Conservation (phyloP, 495 filamentous ascomycete species). For the Penicillium samsonianum region DNA sequence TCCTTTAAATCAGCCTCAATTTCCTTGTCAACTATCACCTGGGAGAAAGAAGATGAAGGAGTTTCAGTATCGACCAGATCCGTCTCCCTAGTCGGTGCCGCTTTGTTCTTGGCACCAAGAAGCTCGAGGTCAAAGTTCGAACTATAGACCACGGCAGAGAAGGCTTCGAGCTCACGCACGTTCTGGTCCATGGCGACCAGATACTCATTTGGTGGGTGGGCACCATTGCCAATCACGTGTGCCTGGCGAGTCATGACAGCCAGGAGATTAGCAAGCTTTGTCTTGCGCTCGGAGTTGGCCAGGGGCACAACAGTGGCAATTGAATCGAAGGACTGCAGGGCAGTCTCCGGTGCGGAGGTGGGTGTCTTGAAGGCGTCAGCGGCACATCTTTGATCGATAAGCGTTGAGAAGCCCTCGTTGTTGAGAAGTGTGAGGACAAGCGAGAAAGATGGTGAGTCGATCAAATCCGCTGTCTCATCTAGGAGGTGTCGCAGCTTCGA, state of each 20-base stretch:
- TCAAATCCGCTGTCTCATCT: constrained; percentile 92
- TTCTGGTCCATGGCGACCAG: constrained; percentile 73
- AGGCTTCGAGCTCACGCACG: constrained; percentile 86
- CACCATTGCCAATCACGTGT: constrained; percentile 82
- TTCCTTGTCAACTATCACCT: constrained; percentile 32
- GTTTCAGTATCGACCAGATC: constrained; percentile 20
- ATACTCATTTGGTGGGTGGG: constrained; percentile 73
- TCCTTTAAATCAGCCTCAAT: constrained; percentile 2
- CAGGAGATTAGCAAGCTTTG: constrained; percentile 86
- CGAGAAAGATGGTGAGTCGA: constrained; percentile 88
- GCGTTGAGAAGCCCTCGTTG: constrained; percentile 78
- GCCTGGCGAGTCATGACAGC: constrained; percentile 86
- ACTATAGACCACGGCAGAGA: constrained; percentile 91
- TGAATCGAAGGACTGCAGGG: constrained; percentile 46
- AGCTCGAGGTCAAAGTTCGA: constrained; percentile 81
- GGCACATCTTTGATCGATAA: constrained; percentile 77
- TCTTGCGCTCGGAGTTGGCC: constrained; percentile 46
- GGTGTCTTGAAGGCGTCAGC: constrained; percentile 72
- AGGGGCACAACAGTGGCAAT: constrained; percentile 42
- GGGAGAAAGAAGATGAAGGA: constrained; percentile 24
- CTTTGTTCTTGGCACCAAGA: constrained; percentile 31
- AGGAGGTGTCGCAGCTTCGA: constrained; percentile 78
- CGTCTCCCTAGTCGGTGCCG: constrained; percentile 10
- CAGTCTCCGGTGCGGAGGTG: constrained; percentile 42
- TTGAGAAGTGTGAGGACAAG: constrained; percentile 82